Conservation (phyloP, 2,329 filamentous ascomycete genomes). For the Cladophialophora psammophila region DNA sequence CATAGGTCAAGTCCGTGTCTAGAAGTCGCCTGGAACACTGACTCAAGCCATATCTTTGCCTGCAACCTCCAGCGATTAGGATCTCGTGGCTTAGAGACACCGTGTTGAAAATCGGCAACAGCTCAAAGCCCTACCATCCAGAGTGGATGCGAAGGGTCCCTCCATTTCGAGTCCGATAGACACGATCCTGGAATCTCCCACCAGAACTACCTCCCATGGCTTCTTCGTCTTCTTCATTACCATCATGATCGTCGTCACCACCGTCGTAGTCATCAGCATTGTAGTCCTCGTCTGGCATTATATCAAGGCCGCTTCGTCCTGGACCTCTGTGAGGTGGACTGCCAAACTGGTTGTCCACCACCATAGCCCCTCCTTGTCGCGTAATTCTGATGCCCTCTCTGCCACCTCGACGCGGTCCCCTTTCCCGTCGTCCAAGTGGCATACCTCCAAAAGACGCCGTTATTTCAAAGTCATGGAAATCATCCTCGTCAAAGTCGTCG, state of each 20-base stretch:
- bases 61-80: background rate
- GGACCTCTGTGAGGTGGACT: background rate
- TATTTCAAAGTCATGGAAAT: background rate
- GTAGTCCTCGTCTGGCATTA: background rate
- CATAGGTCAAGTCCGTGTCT: background rate
- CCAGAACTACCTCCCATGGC: background rate
- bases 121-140: background rate
- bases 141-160: background rate
- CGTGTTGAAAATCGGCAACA: background rate
- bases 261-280: background rate
- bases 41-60: background rate
- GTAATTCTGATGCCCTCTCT: background rate
- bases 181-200: background rate
- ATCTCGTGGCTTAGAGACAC: background rate
- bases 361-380: background rate
- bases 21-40: background rate
- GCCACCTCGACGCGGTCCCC: background rate
- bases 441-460: background rate
- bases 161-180: background rate
- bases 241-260: constrained; percentile 2
- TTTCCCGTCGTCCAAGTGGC: background rate
- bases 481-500: constrained; percentile 1
- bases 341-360: background rate
- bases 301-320: background rate
- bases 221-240: background rate